A percentile compares a stretch with the other conserved stretches of the same genome.
These are phyloP conservation scores for Fomitopsis pulvina DNA, from an alignment of 768 basidiomycete genomes.

Conservation along the genomic window DNA sequence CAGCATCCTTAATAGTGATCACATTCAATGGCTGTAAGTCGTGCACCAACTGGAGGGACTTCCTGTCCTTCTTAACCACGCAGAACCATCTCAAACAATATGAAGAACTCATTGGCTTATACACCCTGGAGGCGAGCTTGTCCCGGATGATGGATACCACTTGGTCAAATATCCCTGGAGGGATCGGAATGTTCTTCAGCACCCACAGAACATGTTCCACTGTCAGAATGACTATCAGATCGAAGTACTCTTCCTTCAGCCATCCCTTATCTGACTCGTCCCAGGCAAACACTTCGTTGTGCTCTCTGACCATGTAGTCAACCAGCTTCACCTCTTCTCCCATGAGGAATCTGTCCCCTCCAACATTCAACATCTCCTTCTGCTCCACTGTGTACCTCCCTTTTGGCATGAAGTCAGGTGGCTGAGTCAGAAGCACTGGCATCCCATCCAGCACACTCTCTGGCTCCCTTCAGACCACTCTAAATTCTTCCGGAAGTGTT, in stretches of 20 bases:
- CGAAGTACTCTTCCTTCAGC: slow-evolving; percentile 25
- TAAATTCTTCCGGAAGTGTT: too few species aligned
- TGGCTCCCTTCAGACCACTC: too few species aligned
- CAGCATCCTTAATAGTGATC: slow-evolving; percentile 14
- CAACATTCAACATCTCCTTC: too few species aligned
- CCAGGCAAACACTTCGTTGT: too few species aligned
- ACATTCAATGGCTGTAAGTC: slow-evolving; percentile 20
- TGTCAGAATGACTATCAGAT: slow-evolving; percentile 27
- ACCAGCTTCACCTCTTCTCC: too few species aligned
- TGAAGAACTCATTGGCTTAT: slow-evolving; percentile 19
- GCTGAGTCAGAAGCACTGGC: too few species aligned
- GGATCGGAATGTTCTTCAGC: slow-evolving; percentile 22
- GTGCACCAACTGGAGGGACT: slow-evolving; percentile 17
- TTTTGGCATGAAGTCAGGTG: too few species aligned
- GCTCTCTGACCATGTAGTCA: too few species aligned
- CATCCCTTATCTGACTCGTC: slow-evolving; percentile 29
- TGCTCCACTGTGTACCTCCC: too few species aligned
- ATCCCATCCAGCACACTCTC: too few species aligned
- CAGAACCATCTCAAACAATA: slow-evolving; percentile 20
- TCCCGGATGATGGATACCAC: slow-evolving; percentile 26
- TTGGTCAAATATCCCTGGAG: slow-evolving; percentile 19
- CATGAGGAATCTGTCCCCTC: too few species aligned
- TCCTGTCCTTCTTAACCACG: slow-evolving; percentile 16
- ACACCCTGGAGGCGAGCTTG: slow-evolving; percentile 32
- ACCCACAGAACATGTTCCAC: slow-evolving; percentile 18